Evolutionary conservation across 768 basidiomycete genomes (phyloP), one percentile per base, ranked within the genome.

Genomic region (Hygrocybe coccinea): DNA sequence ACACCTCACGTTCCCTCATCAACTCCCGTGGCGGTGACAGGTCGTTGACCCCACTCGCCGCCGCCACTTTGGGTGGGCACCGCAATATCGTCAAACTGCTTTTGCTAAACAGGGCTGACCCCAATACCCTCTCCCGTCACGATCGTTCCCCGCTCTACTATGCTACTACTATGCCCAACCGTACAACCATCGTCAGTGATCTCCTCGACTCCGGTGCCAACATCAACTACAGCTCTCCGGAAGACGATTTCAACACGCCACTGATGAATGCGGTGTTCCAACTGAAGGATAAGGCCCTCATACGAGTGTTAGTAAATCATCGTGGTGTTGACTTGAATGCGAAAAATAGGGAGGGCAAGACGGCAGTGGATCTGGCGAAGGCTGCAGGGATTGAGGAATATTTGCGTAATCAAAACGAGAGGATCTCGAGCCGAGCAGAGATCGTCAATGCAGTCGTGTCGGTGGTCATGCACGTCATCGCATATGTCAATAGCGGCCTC

Each of bases 41-140:
- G 7, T 56, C 47, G 5, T 22, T 62, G n/a, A 67, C 66, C 19
- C 64, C 66, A 0, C 60, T 67, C 8, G 64, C 64, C 14, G 66
- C 60, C 15, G 66, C 66, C 15, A 58, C 58, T 49, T 55, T 53
- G 22, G 36, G 52, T 37, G 66, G 66, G 11, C 63, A 60, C 52
- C 62, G 63, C 22, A 60, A 62, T 17, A 41, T 61, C 48, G 65
- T 67, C 37, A 35, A 52, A 8, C 54, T 67, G 11, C 64, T 67
- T 34, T 52, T 66, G 11, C 36, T 17, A 11, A 17, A 57, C n/a
- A 24, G 52, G 4, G 65, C 65, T 8, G 60, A 66, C 55, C 62
- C 63, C 12, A 60, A 65, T 49, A 58, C 65, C 22, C 33, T 60
- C 37, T 64, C 60, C 15, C 46, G 59, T 17, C 22, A 60, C 33